phyloP scores from a whole-genome alignment of 2,329 filamentous ascomycete genomes.

The Cryphonectria naterciae region DNA sequence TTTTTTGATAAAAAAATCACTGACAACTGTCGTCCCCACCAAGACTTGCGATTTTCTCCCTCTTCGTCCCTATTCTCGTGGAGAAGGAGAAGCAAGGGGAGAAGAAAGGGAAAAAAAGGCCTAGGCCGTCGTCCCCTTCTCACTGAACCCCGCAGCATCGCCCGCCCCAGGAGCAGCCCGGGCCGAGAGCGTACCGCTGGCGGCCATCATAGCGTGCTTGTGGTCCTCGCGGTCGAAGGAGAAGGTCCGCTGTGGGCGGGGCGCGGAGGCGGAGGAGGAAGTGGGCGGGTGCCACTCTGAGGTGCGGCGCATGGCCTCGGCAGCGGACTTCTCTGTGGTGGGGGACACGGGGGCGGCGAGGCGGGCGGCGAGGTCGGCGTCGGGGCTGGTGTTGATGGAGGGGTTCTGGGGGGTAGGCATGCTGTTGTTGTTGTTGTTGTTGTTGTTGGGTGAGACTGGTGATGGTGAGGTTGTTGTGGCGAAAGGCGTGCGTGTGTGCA shows the following conservation, averaged over 20 bases:
- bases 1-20: no score
- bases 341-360: conserved; percentile 31
- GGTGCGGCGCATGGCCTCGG: conserved; percentile 41
- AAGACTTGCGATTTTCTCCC: neutral
- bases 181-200: conserved; percentile 30
- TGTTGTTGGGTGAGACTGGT: neutral
- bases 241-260: conserved; percentile 54
- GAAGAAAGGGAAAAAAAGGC: neutral
- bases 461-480: conserved; percentile 1
- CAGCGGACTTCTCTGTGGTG: conserved; percentile 28
- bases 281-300: conserved; percentile 51
- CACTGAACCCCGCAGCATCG: neutral
- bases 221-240: conserved; percentile 59
- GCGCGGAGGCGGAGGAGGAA: neutral
- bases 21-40: neutral
- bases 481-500: conserved; percentile 2
- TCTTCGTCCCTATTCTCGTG: neutral
- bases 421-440: neutral
- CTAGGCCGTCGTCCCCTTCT: neutral
- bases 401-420: conserved; percentile 23
- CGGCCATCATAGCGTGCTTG: conserved; percentile 55
- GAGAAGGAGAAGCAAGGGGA: neutral
- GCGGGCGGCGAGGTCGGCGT: conserved; percentile 30
- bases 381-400: conserved; percentile 26
- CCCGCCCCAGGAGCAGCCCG: conserved; percentile 25